phyloP scores from a whole-genome alignment of 768 basidiomycete species.

The Russula ochroleuca region DNA sequence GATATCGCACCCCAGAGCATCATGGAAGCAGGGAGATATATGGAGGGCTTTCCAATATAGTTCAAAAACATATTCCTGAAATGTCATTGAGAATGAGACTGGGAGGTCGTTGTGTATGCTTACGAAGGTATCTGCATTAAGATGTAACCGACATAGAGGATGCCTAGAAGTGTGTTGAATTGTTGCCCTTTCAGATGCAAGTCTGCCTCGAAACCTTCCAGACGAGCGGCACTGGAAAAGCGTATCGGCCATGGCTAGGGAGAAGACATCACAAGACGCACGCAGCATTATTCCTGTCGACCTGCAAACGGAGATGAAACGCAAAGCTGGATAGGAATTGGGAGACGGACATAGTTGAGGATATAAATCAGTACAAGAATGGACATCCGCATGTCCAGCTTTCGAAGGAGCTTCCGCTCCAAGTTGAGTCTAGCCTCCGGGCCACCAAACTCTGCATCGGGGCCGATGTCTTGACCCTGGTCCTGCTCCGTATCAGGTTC shows the following conservation, averaged over 20 bases:
- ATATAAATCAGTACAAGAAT: constrained; percentile 46
- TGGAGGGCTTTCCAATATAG: constrained; percentile 61
- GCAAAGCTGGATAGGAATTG: neutral
- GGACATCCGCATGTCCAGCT: constrained; percentile 42
- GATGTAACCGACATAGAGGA: constrained; percentile 69
- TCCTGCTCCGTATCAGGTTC: neutral
- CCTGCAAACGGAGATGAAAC: constrained; percentile 34
- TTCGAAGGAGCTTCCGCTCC: constrained; percentile 43
- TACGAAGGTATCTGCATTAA: constrained; percentile 78
- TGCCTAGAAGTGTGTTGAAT: constrained; percentile 63
- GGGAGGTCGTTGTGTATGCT: constrained; percentile 30
- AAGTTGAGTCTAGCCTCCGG: constrained; percentile 37
- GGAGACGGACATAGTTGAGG: constrained; percentile 42
- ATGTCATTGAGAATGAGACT: neutral
- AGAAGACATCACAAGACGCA: constrained; percentile 33
- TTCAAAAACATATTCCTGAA: constrained; percentile 67
- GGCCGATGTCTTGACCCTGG: constrained; percentile 15
- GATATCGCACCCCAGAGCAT: constrained; percentile 60
- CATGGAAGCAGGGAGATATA: constrained; percentile 66
- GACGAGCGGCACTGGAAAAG: constrained; percentile 55
- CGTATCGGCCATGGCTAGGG: neutral
- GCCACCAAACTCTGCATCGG: constrained; percentile 38
- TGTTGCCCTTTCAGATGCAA: constrained; percentile 56
- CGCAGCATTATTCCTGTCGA: constrained; percentile 71
- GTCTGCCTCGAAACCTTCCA: constrained; percentile 68